Percentiles rank a stretch among this genome's conserved stretches.
phyloP scores from a whole-genome alignment of 1,284 basidiomycete species.

The Pseudozyma pruni region DNA sequence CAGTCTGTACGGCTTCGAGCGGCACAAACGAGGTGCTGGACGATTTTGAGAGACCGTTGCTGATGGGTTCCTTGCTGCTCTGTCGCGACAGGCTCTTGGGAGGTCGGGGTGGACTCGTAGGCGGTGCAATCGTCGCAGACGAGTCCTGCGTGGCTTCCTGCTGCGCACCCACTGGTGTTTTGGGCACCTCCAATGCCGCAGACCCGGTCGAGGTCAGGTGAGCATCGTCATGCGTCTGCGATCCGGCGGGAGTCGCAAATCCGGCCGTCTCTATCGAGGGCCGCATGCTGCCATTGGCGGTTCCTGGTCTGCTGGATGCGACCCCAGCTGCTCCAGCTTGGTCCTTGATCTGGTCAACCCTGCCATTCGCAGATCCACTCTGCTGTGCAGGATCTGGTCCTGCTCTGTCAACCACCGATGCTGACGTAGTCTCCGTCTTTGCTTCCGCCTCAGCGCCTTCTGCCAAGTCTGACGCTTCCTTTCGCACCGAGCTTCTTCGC shows the following conservation, averaged over 20 bases:
- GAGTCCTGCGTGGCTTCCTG: slow-evolving; percentile 16
- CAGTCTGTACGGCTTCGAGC: background rate
- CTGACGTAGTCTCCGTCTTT: background rate
- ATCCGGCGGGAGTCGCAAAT: slow-evolving; percentile 22
- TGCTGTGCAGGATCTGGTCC: background rate
- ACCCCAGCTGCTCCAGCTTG: slow-evolving; percentile 6
- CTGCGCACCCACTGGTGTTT: background rate
- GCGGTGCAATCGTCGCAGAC: background rate
- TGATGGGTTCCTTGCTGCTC: slow-evolving; percentile 32
- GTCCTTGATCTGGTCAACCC: slow-evolving; percentile 40
- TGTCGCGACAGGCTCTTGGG: slow-evolving; percentile 45
- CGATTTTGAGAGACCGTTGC: slow-evolving; percentile 5
- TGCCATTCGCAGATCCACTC: slow-evolving; percentile 12
- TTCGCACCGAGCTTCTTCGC: slow-evolving; percentile 40
- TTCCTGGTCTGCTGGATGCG: slow-evolving; percentile 2
- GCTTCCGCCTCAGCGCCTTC: background rate
- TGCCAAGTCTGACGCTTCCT: slow-evolving; percentile 15
- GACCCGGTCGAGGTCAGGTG: background rate
- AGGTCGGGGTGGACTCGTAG: slow-evolving; percentile 34
- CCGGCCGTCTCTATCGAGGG: slow-evolving; percentile 28
- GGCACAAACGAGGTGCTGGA: slow-evolving; percentile 3
- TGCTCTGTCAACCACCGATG: background rate
- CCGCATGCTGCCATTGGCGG: slow-evolving; percentile 15
- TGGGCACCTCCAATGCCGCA: background rate
- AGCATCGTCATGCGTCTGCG: slow-evolving; percentile 16